Evolutionary conservation across 352 stramenopile species (phyloP), one percentile per base, ranked within the genome.

Genomic region (Elongisporangium senticosum): DNA sequence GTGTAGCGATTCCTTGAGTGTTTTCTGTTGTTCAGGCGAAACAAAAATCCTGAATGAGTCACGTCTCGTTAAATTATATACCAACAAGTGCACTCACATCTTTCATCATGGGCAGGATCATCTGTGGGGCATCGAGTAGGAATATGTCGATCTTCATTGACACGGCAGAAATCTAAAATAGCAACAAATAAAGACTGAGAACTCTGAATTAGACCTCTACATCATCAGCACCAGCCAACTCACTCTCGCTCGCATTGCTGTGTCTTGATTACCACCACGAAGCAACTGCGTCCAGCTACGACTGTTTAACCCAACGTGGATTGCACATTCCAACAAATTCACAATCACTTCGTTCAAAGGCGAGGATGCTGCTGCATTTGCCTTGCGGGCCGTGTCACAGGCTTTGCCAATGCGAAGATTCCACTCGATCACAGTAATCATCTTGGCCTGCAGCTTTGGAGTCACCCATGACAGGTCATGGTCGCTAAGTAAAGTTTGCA

Each of bases 101-200:
- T 53, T 80, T 79, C 4, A 69, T 48, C 55, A 70, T 75, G 10
- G 56, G 52, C 52, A 75, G 64, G 7, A 77, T 63, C 11, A 67
- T 69, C 14, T 56, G 59, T 19, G 78, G 76, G 20, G 79, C 72
- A 69, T 86, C 67, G 23, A 86, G 60, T 22, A 88, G 65, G 50
- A 85, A 88, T n/a, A 88, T 68, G 48, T 88, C 72, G 56, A 86
- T 76, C 57, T 88, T 88, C 2, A 84, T 62, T 49, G 79, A 71
- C 1, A 71, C 83, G 47, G 77, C 56, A 22, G 77, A 82, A 39
- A 88, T 37, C 76, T 85, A 54, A 22, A 7, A 8, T 26, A 40
- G n/a, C 15, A 73, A 10, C 21, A 23, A 10, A 15, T 13, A 37
- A 63, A 24, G 20, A 58, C 10, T 24, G 13, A 50, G 23, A 26